phyloP scores from a whole-genome alignment of 208 protist species.

The Crithidia bombi region DNA sequence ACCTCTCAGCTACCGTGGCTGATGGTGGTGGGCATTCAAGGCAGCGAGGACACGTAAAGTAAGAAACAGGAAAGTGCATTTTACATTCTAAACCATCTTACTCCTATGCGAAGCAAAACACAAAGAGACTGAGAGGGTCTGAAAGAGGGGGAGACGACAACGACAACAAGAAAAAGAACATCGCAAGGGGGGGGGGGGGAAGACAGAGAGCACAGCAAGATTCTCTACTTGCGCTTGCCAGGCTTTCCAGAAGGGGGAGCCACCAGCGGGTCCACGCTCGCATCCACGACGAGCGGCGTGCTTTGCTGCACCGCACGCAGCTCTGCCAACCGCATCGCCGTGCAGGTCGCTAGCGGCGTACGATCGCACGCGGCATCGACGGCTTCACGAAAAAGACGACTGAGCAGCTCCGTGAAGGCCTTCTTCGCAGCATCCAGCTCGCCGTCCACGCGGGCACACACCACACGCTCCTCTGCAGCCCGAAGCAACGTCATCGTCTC shows the following conservation, averaged over 20 bases:
- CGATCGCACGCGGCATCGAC: constrained; percentile 61
- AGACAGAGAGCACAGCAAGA: too few species aligned
- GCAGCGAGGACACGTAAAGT: too few species aligned
- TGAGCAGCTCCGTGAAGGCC: constrained; percentile 2
- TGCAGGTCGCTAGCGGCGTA: constrained; percentile 60
- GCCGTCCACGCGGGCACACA: constrained; percentile 3
- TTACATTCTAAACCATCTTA: not conserved
- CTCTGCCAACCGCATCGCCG: constrained; percentile 45
- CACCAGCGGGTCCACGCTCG: constrained; percentile 42
- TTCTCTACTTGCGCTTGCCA: constrained; percentile 31
- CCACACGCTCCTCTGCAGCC: constrained; percentile 12
- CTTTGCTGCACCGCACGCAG: constrained; percentile 54
- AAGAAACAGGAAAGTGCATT: too few species aligned
- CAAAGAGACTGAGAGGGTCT: not conserved
- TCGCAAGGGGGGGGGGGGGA: not conserved
- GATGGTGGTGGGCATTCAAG: too few species aligned
- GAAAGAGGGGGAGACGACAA: not conserved
- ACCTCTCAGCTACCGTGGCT: too few species aligned
- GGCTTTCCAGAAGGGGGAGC: constrained; percentile 39
- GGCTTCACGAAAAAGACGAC: constrained; percentile 26
- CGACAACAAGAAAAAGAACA: not conserved
- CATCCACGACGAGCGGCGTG: constrained; percentile 62
- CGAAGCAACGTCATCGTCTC: constrained; percentile 12
- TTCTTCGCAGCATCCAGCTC: constrained; percentile 15
- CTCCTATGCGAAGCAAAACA: not conserved